phyloP scores from a whole-genome alignment of 768 basidiomycete genomes.

The Dentipellis sp. region DNA sequence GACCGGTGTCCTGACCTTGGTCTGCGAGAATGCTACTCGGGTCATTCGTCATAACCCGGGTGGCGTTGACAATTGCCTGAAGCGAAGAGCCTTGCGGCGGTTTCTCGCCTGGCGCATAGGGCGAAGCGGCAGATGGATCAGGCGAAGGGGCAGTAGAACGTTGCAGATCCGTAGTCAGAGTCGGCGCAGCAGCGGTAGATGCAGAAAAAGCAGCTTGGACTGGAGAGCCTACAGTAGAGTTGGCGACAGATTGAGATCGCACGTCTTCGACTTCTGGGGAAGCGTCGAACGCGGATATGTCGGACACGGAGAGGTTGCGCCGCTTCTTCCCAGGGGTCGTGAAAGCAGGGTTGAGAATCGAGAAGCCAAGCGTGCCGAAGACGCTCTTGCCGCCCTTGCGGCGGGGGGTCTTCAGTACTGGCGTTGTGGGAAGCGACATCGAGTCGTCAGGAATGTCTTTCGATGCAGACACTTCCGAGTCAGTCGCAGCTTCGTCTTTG shows the following conservation, averaged over 20 bases:
- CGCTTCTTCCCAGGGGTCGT: constrained; percentile 11
- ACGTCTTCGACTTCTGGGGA: neutral
- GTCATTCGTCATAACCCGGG: constrained; percentile 80
- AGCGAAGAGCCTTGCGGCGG: constrained; percentile 54
- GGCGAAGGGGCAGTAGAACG: constrained; percentile 3
- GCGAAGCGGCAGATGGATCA: constrained; percentile 12
- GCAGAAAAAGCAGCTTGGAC: constrained; percentile 3
- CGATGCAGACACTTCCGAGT: constrained; percentile 6
- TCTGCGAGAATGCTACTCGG: constrained; percentile 67
- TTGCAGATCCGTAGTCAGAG: constrained; percentile 12
- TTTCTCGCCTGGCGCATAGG: constrained; percentile 16
- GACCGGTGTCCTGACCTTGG: constrained; percentile 52
- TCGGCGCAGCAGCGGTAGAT: constrained; percentile 3
- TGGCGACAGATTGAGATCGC: neutral
- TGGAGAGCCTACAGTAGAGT: constrained; percentile 5
- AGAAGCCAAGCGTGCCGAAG: constrained; percentile 64
- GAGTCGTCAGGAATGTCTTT: constrained; percentile 10
- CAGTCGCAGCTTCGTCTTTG: neutral
- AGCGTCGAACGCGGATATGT: neutral
- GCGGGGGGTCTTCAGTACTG: constrained; percentile 15
- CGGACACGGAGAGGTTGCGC: constrained; percentile 5
- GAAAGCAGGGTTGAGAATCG: constrained; percentile 44
- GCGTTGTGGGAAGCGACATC: neutral
- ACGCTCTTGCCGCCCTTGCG: constrained; percentile 53
- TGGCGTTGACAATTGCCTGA: constrained; percentile 73